Evolutionary conservation across 345 rosid species (phyloP).

Genomic region (Eucalyptus decipiens): DNA sequence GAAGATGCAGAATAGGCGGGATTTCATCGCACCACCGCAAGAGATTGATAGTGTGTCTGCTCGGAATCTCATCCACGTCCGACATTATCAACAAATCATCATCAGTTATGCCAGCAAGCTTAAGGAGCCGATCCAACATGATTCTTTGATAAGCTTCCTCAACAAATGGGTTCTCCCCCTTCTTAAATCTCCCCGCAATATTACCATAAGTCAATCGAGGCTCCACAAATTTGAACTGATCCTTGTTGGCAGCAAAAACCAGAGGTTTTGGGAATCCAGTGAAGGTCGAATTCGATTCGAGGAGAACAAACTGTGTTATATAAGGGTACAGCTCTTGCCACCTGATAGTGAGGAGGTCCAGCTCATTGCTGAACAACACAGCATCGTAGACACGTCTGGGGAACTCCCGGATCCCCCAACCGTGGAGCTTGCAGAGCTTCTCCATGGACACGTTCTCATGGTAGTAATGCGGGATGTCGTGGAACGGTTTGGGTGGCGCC

Average conservation of each 20-base stretch:
- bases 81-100: conserved; percentile 86
- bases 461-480: conserved; percentile 70
- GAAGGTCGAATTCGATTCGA: conserved; percentile 76
- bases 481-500: conserved; percentile 72
- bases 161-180: conserved; percentile 67
- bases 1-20: conserved; percentile 67
- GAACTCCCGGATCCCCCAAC: conserved; percentile 77
- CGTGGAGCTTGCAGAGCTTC: conserved; percentile 73
- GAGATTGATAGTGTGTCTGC: conserved; percentile 75
- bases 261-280: conserved; percentile 59
- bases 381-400: conserved; percentile 88
- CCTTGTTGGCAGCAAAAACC: conserved; percentile 40
- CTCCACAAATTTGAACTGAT: conserved; percentile 58
- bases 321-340: conserved; percentile 84
- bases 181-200: conserved; percentile 63
- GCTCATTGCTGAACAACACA: conserved; percentile 68
- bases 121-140: conserved; percentile 66
- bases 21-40: conserved; percentile 73
- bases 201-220: conserved; percentile 71
- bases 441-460: conserved; percentile 78
- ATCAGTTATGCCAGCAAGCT: conserved; percentile 59
- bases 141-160: conserved; percentile 84
- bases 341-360: conserved; percentile 57
- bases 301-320: conserved; percentile 67
- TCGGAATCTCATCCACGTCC: conserved; percentile 89